Evolutionary conservation across 2,329 filamentous ascomycete species (phyloP).

Genomic region (Penicillium sp.): DNA sequence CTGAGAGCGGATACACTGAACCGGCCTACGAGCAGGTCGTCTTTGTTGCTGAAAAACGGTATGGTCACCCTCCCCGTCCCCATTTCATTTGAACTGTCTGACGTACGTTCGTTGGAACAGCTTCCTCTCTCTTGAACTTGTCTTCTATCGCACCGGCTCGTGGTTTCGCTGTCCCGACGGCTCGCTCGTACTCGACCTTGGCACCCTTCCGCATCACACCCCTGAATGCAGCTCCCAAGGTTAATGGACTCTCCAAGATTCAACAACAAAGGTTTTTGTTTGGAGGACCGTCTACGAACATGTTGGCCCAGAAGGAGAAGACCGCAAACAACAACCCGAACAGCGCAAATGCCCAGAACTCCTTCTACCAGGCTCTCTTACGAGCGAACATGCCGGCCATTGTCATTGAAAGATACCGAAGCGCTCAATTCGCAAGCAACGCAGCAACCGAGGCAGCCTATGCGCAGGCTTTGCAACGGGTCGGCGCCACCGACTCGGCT

Average conservation of each 20-base stretch:
- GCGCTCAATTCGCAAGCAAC: conserved; percentile 78
- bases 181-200: conserved; percentile 35
- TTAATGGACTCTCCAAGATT: conserved; percentile 24
- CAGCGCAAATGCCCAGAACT: conserved; percentile 83
- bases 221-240: conserved; percentile 21
- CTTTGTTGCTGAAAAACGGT: conserved; percentile 21
- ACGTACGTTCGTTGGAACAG: conserved; percentile 9
- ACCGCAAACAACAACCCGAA: conserved; percentile 87
- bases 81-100: not conserved
- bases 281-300: conserved; percentile 45
- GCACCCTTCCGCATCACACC: conserved; percentile 26
- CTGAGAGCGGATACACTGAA: conserved; percentile 20
- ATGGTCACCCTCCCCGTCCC: not conserved
- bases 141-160: conserved; percentile 18
- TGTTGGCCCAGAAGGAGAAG: conserved; percentile 82
- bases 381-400: conserved; percentile 93
- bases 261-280: conserved; percentile 40
- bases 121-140: conserved; percentile 14
- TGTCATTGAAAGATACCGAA: conserved; percentile 82
- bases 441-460: conserved; percentile 73
- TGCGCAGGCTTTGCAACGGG: conserved; percentile 63
- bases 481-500: conserved; percentile 46
- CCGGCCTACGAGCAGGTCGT: conserved; percentile 16
- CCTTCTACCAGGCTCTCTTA: conserved; percentile 87
- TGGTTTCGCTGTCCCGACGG: conserved; percentile 12